These are phyloP conservation scores for Carex scoparia DNA, from an alignment of 176 grass and related monocot species.

Conservation along the genomic window DNA sequence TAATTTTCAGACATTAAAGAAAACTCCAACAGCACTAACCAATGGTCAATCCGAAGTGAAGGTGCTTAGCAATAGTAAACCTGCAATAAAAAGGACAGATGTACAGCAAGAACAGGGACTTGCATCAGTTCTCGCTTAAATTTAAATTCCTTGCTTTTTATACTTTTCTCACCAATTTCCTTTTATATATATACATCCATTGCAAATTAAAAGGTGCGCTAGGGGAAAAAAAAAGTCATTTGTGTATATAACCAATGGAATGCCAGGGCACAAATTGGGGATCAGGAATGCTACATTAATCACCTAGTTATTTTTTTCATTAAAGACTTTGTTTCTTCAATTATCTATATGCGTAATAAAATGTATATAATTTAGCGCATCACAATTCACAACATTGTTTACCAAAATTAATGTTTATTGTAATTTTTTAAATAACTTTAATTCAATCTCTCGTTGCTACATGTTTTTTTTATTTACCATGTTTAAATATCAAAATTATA, in stretches of 20 bases:
- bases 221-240: background rate
- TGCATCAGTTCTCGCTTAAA: conserved; percentile 17
- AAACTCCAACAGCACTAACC: background rate
- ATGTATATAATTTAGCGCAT: background rate
- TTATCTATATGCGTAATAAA: background rate
- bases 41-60: conserved; percentile 2
- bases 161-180: background rate
- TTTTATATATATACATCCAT: background rate
- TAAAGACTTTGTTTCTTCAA: background rate
- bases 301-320: background rate
- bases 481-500: too few relatives aligned
- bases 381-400: conserved; percentile 4
- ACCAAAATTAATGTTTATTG: background rate
- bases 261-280: background rate
- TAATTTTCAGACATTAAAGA: conserved; percentile 24
- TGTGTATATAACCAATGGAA: background rate
- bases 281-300: background rate
- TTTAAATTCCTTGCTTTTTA: background rate
- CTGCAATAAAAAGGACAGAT: conserved; percentile 16
- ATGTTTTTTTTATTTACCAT: too few relatives aligned
- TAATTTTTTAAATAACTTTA: background rate
- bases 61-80: conserved; percentile 17
- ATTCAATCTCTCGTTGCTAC: background rate
- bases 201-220: background rate
- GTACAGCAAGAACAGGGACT: conserved; percentile 14